A percentile compares a stretch with the other conserved stretches of the same genome.
phyloP scores from a whole-genome alignment of 495 filamentous ascomycete species.

The Annulohypoxylon maeteangense region DNA sequence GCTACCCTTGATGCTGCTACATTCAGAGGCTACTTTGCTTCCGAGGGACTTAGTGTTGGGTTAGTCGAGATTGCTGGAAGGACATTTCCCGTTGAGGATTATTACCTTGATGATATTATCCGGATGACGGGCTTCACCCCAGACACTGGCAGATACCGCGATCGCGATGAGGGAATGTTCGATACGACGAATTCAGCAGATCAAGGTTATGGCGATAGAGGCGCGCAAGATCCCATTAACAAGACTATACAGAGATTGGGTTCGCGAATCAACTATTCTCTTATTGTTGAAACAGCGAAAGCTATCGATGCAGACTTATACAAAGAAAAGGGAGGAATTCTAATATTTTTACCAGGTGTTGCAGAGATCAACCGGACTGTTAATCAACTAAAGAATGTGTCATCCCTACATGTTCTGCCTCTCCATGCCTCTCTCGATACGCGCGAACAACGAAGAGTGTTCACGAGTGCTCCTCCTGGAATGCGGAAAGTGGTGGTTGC shows the following conservation, averaged over 20 bases:
- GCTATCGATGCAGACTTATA: conserved; percentile 80
- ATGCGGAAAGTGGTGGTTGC: conserved; percentile 92
- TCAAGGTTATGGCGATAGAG: conserved; percentile 24
- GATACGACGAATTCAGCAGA: conserved; percentile 46
- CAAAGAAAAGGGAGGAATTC: conserved; percentile 79
- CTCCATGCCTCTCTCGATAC: conserved; percentile 93
- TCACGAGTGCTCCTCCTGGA: conserved; percentile 76
- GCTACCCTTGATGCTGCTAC: conserved; percentile 91
- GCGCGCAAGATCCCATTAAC: conserved; percentile 62
- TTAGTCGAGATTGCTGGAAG: conserved; percentile 86
- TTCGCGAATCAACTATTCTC: conserved; percentile 90
- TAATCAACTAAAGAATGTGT: conserved; percentile 72
- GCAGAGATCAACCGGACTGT: conserved; percentile 89
- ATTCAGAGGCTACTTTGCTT: conserved; percentile 86
- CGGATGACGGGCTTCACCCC: conserved; percentile 77
- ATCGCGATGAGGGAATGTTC: conserved; percentile 47
- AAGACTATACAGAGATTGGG: conserved; percentile 78
- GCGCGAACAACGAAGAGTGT: conserved; percentile 86
- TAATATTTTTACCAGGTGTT: conserved; percentile 90
- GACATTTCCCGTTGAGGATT: conserved; percentile 89
- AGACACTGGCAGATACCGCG: conserved; percentile 49
- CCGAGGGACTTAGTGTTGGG: conserved; percentile 70
- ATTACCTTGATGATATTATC: conserved; percentile 90
- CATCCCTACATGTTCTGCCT: conserved; percentile 81
- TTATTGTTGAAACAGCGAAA: conserved; percentile 80